Evolutionary conservation across 148 eudicot species (phyloP), one percentile per base, ranked within the genome.

Genomic region (Cornus controversa): DNA sequence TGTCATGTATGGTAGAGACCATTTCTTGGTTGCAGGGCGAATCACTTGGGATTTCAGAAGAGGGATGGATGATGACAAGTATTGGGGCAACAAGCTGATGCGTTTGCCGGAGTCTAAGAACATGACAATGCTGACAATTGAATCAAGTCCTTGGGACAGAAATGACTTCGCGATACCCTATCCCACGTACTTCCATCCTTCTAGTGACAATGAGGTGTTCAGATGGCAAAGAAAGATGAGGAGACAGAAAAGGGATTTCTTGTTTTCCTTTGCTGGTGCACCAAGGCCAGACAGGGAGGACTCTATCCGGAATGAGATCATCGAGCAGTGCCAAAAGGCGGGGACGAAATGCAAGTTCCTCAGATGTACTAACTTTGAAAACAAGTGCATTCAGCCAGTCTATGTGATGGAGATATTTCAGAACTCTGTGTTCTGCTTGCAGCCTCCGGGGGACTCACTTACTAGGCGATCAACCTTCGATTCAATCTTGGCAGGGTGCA

Each of bases 11-110:
- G 98, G 98, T 0, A 79, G 69, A 28, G 97, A 94, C 68, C 98
- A 94, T 77, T 94, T 94, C 82, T 10, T 92, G 7, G 90, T 91
- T 0, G 86, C 92, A 0, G 98, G 98, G 8, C 73, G 97, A 62
- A 89, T 92, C 2, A 83, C 97, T 11, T 92, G 98, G 98, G 98
- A 92, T 84, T 92, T 94, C 47, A 82, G 97, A 24, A 72, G 98
- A 73, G 65, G 0, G 0, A 10, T 67, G 0, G 84, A 89, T 10
- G 78, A 86, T 0, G 80, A 69, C 1, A 71, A 77, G 0, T 89
- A 75, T 14, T 92, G 97, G 98, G 97, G 98, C 0, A 91, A 85
- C 75, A 72, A 80, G 72, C 76, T 92, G 15, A 86, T 94, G 84
- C 5, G 75, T 18, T 16, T 89, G 65, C 92, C 92, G 0, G 95